phyloP scores from a whole-genome alignment of 2,329 filamentous ascomycete species.

The Xylariaceae sp. region DNA sequence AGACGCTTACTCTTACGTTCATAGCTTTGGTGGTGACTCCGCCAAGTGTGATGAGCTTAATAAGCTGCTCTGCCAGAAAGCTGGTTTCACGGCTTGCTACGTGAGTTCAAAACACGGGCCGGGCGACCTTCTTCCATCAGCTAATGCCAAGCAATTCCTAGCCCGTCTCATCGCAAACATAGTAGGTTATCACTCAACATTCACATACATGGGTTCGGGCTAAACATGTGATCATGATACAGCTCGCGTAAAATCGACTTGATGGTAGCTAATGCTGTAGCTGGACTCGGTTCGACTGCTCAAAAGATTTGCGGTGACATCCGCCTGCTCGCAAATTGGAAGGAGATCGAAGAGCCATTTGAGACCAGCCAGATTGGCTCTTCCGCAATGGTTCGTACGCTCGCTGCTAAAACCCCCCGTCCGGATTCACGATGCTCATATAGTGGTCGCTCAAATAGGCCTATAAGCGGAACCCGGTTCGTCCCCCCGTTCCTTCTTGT shows the following conservation, averaged over 20 bases:
- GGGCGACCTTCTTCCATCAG: neutral
- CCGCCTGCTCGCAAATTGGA: constrained; percentile 74
- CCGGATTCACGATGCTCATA: neutral
- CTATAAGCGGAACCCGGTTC: neutral
- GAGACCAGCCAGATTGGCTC: constrained; percentile 73
- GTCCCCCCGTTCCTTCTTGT: neutral
- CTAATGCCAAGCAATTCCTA: constrained; percentile 28
- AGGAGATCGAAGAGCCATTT: constrained; percentile 83
- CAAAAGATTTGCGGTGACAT: constrained; percentile 79
- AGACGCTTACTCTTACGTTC: neutral
- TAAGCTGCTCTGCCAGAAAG: constrained; percentile 60
- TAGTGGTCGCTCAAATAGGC: neutral
- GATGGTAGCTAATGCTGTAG: constrained; percentile 79
- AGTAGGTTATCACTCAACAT: constrained; percentile 28
- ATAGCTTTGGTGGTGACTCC: constrained; percentile 51
- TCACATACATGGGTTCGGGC: neutral
- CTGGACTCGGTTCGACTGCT: constrained; percentile 79
- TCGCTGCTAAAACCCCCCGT: neutral
- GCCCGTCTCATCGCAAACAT: constrained; percentile 67
- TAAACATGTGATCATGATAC: constrained; percentile 4
- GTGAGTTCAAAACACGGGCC: constrained; percentile 9
- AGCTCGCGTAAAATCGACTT: constrained; percentile 80
- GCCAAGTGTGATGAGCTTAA: constrained; percentile 62
- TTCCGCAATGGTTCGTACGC: constrained; percentile 58
- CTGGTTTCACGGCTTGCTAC: constrained; percentile 61